These are phyloP conservation scores for Trichaptum fuscoviolaceum DNA, from an alignment of 768 basidiomycete species.

Conservation along the genomic window DNA sequence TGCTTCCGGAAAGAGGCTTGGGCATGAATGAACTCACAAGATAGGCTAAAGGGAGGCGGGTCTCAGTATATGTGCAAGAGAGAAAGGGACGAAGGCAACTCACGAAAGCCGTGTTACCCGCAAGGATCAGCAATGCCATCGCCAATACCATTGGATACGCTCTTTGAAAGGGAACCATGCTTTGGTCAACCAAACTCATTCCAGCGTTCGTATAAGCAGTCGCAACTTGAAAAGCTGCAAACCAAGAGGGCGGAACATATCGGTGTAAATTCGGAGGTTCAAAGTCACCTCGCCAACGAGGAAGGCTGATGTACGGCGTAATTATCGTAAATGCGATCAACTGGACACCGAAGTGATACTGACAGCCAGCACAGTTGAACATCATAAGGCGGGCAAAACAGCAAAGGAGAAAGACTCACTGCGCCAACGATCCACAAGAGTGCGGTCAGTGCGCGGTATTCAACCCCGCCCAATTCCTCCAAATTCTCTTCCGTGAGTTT, in stretches of 20 bases:
- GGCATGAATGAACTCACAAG: conserved; percentile 51
- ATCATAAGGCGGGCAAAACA: neutral
- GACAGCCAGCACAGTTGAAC: conserved; percentile 1
- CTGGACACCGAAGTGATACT: conserved; percentile 81
- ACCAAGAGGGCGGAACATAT: conserved; percentile 64
- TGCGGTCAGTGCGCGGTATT: conserved; percentile 79
- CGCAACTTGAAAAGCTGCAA: conserved; percentile 76
- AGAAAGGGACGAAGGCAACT: conserved; percentile 31
- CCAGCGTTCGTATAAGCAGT: conserved; percentile 90
- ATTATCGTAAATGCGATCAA: conserved; percentile 66
- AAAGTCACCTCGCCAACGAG: conserved; percentile 58
- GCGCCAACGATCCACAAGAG: conserved; percentile 74
- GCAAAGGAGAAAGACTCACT: conserved; percentile 40
- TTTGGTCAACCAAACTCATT: conserved; percentile 79
- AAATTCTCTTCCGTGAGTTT: conserved; percentile 72
- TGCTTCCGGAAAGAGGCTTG: neutral
- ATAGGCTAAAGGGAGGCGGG: conserved; percentile 52
- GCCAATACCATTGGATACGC: conserved; percentile 79
- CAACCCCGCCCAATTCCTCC: conserved; percentile 91
- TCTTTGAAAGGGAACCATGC: conserved; percentile 86
- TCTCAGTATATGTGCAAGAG: neutral
- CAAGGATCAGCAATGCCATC: conserved; percentile 72
- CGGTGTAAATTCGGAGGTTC: conserved; percentile 52
- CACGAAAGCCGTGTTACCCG: conserved; percentile 92
- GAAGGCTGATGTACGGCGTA: conserved; percentile 69